Conservation (phyloP, 1,284 basidiomycete genomes). For the Cryptococcus amylolentus region DNA sequence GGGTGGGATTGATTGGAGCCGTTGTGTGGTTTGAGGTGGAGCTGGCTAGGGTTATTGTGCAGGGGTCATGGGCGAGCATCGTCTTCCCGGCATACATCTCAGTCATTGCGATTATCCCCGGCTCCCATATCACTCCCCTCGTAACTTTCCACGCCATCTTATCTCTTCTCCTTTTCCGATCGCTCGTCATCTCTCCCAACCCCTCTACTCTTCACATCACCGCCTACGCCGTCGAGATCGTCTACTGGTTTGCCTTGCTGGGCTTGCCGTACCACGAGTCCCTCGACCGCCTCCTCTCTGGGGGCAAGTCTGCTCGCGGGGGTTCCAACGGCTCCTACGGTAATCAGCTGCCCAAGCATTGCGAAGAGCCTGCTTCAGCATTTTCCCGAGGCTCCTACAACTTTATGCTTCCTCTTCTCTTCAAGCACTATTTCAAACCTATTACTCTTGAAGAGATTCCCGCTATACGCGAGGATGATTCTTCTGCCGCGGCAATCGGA, state of each 20-base stretch:
- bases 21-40: conserved; percentile 24
- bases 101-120: conserved; percentile 26
- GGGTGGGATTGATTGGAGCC: conserved; percentile 25
- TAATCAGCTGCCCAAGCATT: conserved; percentile 25
- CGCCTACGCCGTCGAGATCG: conserved; percentile 30
- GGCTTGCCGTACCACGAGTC: conserved; percentile 45
- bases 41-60: conserved; percentile 11
- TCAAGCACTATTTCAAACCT: conserved; percentile 50
- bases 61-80: conserved; percentile 20
- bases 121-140: conserved; percentile 37
- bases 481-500: conserved; percentile 50
- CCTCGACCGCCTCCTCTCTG: conserved; percentile 37
- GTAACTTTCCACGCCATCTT: conserved; percentile 41
- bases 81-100: conserved; percentile 28
- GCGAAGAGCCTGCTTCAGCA: conserved; percentile 43
- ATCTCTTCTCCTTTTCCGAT: conserved; percentile 41
- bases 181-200: conserved; percentile 23
- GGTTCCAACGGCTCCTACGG: conserved; percentile 29
- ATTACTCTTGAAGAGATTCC: conserved; percentile 52
- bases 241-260: conserved; percentile 43
- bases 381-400: conserved; percentile 48
- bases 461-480: conserved; percentile 54
- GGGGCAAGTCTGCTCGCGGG: conserved; percentile 36
- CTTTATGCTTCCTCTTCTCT: conserved; percentile 49
- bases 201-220: conserved; percentile 24